phyloP scores from a whole-genome alignment of 1,284 basidiomycete species.

The Amylostereum chailletii region DNA sequence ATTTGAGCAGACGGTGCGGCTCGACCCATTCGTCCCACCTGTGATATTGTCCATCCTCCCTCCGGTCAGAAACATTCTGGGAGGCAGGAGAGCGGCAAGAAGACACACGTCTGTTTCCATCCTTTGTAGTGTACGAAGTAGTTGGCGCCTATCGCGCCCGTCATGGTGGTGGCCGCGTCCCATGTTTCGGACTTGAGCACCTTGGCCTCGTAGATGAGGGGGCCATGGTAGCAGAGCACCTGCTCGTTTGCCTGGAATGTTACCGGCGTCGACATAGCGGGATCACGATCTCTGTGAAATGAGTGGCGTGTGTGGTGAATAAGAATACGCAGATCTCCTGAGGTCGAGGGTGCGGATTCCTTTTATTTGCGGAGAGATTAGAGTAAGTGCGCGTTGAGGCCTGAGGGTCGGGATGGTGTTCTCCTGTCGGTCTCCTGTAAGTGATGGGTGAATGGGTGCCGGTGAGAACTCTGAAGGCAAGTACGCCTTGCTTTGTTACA shows the following conservation, averaged over 20 bases:
- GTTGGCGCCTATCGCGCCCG: constrained; percentile 67
- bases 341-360: too few species aligned
- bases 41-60: background rate
- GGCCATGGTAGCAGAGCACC: constrained; percentile 91
- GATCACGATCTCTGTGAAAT: background rate
- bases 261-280: constrained; percentile 11
- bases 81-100: background rate
- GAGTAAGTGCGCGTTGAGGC: too few species aligned
- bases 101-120: constrained; percentile 94
- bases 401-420: too few species aligned
- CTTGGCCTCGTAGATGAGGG: constrained; percentile 92
- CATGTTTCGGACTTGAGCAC: constrained; percentile 77
- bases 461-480: too few species aligned
- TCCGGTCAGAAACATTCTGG: background rate
- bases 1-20: constrained; percentile 74
- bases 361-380: too few species aligned
- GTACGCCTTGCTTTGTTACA: too few species aligned
- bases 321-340: too few species aligned
- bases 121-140: constrained; percentile 99
- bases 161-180: constrained; percentile 61
- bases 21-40: constrained; percentile 99
- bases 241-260: constrained; percentile 57
- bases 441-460: too few species aligned
- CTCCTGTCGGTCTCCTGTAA: too few species aligned
- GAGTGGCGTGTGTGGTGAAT: too few species aligned